Percentiles rank a stretch among this genome's conserved stretches.
Conservation (phyloP, 2,329 filamentous ascomycete species). For the Cadophora sp. region DNA sequence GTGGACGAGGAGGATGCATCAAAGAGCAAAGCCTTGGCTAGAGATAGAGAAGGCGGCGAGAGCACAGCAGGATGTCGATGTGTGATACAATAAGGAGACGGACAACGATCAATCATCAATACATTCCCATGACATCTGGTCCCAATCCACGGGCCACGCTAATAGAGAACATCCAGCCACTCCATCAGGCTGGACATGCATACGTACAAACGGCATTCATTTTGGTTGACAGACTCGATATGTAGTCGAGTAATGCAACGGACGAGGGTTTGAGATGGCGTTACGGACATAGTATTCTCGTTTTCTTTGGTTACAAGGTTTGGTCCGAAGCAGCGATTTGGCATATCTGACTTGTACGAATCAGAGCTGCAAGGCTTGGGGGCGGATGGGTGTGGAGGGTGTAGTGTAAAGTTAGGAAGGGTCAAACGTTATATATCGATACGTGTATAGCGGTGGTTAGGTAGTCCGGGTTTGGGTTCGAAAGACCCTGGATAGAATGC, state of each 20-base stretch:
- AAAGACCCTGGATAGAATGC: slow-evolving; percentile 35
- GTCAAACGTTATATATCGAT: slow-evolving; percentile 18
- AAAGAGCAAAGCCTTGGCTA: slow-evolving; percentile 42
- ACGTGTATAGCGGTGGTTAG: slow-evolving; percentile 25
- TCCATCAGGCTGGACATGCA: slow-evolving; percentile 4
- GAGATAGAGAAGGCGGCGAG: slow-evolving; percentile 60
- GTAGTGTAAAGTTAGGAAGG: slow-evolving; percentile 32
- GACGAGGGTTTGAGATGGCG: slow-evolving; percentile 4
- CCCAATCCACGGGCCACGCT: not conserved
- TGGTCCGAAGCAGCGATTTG: not conserved
- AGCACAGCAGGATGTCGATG: slow-evolving; percentile 68
- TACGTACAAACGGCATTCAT: slow-evolving; percentile 16
- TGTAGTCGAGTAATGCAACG: not conserved
- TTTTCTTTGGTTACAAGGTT: slow-evolving; percentile 14
- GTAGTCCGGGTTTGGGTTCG: slow-evolving; percentile 14
- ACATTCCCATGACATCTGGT: not conserved
- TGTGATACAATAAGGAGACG: slow-evolving; percentile 59
- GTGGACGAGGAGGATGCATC: slow-evolving; percentile 70
- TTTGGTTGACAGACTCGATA: not conserved
- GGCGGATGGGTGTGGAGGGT: not conserved
- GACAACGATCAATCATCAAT: not conserved
- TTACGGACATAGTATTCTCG: slow-evolving; percentile 11
- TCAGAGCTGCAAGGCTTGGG: slow-evolving; percentile 16
- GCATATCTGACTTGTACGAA: not conserved
- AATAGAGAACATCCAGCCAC: not conserved